Base-by-base conservation (phyloP, 257 asterid species). In the Coffea canephora region DNA sequence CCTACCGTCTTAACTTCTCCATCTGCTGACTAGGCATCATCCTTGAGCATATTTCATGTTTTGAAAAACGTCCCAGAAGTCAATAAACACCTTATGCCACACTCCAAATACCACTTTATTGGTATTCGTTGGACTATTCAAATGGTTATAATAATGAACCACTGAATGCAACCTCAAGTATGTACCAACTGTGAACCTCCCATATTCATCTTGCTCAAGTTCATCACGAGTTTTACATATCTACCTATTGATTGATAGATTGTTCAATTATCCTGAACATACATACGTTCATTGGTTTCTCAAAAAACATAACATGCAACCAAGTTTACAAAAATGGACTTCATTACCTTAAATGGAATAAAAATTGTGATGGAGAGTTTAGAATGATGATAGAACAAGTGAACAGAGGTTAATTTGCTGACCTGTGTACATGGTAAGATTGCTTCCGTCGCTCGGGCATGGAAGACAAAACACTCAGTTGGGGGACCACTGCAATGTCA, bases 391-490 rank as follows among this genome's bases (percentile, higher is more conserved):
- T 57, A 39, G 31, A 73, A 43, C 48, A 34, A 73, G n/a, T 43
- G 15, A 61, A 71, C 46, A 55, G 18, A 66, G 43, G 25, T 70
- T 75, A 76, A 49, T 57, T 55, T 36, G 81, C 76, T 80, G 70
- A 93, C 98, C 99, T 91, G 82, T 76, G 82, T 74, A 84, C 89
- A 83, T 46, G 89, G 95, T 88, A 93, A 84, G 87, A 82, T 84
- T 74, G 90, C 92, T 89, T 91, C 93, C 50, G 88, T 85, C 41
- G 99, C 99, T 83, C 97, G 94, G 19, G 97, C 96, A 82, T 95
- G 99, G 84, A 82, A 93, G 84, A 93, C 67, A 81, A 93, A 93
- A 86, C 99, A 95, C 85, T 93, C 96, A 59, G 99, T 95, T 77
- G 99, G 96, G 77, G 99, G 98, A 76, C 99, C 99, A 71, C 98